These are phyloP conservation scores for Nothophytophthora sp. DNA, from an alignment of 352 stramenopile genomes.

Conservation along the genomic window DNA sequence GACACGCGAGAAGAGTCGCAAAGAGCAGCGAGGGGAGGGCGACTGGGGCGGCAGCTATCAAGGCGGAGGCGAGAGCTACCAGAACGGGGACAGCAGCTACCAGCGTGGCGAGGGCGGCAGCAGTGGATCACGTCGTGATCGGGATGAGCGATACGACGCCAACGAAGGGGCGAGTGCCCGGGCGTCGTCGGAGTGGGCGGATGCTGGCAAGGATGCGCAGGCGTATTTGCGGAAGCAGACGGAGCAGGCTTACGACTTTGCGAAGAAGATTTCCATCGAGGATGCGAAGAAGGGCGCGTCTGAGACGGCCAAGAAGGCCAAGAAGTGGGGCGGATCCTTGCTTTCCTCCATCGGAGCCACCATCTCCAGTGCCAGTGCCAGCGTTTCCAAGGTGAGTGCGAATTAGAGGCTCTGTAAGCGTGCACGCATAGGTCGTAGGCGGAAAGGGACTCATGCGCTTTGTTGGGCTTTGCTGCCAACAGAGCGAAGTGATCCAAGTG, in stretches of 20 bases:
- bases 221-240: constrained; percentile 82
- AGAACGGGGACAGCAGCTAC: constrained; percentile 18
- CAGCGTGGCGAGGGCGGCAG: constrained; percentile 16
- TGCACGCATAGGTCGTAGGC: neutral
- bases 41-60: constrained; percentile 26
- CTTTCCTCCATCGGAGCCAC: constrained; percentile 77
- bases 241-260: constrained; percentile 86
- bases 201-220: constrained; percentile 52
- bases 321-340: constrained; percentile 85
- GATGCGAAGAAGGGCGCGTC: constrained; percentile 81
- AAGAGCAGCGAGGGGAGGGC: constrained; percentile 20
- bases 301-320: constrained; percentile 87
- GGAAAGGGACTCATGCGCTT: neutral
- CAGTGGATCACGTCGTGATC: constrained; percentile 11
- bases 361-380: constrained; percentile 64
- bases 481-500: constrained; percentile 81
- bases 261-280: constrained; percentile 88
- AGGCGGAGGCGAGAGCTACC: too few relatives aligned
- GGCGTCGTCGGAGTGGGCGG: constrained; percentile 30
- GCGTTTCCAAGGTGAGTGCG: constrained; percentile 51
- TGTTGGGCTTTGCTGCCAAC: neutral
- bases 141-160: constrained; percentile 37
- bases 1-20: constrained; percentile 22
- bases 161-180: constrained; percentile 7
- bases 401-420: neutral